These are phyloP conservation scores for Fusarium redolens DNA, from an alignment of 2,329 filamentous ascomycete species.

Conservation along the genomic window DNA sequence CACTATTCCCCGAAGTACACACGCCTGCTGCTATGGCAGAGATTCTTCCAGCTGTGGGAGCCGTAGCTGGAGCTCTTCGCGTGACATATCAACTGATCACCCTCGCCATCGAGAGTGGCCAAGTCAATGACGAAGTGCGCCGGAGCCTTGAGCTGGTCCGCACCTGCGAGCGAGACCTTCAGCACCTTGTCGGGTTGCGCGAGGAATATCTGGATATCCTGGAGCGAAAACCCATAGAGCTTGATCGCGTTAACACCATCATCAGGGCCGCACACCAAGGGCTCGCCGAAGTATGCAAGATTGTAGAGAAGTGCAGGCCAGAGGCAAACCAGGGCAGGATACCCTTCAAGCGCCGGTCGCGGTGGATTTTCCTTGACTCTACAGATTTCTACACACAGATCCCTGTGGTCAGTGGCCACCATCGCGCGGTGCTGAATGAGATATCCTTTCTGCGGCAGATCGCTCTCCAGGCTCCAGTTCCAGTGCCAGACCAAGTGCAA, in stretches of 20 bases:
- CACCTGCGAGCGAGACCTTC: slow-evolving; percentile 46
- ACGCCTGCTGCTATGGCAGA: not conserved
- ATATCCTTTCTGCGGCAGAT: slow-evolving; percentile 39
- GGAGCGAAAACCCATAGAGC: slow-evolving; percentile 32
- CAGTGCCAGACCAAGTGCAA: not conserved
- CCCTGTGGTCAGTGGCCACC: slow-evolving; percentile 41
- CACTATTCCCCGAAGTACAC: not conserved
- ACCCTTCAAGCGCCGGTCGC: slow-evolving; percentile 32
- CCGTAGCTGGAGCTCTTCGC: not conserved
- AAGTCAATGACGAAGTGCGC: slow-evolving; percentile 41
- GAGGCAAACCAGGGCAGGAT: slow-evolving; percentile 34
- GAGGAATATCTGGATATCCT: slow-evolving; percentile 42
- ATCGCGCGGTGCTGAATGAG: slow-evolving; percentile 43
- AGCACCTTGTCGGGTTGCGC: slow-evolving; percentile 47
- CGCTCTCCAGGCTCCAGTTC: not conserved
- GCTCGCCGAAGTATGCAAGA: slow-evolving; percentile 41
- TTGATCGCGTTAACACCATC: slow-evolving; percentile 43
- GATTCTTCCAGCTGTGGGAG: not conserved
- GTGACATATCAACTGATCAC: slow-evolving; percentile 19
- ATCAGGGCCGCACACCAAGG: slow-evolving; percentile 43
- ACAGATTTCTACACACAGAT: slow-evolving; percentile 39
- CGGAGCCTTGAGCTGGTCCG: slow-evolving; percentile 46
- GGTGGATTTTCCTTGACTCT: slow-evolving; percentile 41
- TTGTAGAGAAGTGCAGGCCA: slow-evolving; percentile 47
- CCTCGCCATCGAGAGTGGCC: slow-evolving; percentile 32